Base-by-base conservation (phyloP, 164 flowering plant genomes). In the Vitis cinerea region DNA sequence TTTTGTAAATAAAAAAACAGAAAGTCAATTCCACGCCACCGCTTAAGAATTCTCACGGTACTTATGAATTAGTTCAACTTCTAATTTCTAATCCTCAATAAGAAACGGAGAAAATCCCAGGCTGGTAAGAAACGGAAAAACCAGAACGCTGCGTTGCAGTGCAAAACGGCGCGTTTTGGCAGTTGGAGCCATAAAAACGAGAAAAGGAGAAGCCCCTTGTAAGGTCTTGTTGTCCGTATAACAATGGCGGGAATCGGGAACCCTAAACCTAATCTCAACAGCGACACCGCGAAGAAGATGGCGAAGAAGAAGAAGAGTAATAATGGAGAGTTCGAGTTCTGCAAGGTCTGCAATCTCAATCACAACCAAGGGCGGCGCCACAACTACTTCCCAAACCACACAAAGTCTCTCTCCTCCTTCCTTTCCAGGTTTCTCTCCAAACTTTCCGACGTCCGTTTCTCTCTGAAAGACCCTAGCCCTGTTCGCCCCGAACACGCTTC, bases 331-430 rank as follows among this genome's bases (percentile, higher is more conserved):
- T 89, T 79, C 78, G 98, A 88, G 66, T 90, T 86, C 77, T 94
- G 98, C 82, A 80, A 86, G 70, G 94, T 89, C 10, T 94, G 98
- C 72, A 86, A 78, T 15, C 80, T 85, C 16, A 91, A 89, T 63
- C 97, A 92, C 75, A 74, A 87, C 72, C 82, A 87, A 71, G 97
- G 93, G 14, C 80, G 84, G 19, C 82, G 87, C 71, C 97, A 94
- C 78, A 92, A 79, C 70, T 94, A 81, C 82, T 86, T 87, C 68
- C 92, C 97, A 0, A 79, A 70, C 75, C 97, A 92, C 75, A 79
- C 55, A n/a, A 79, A 77, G 49, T 72, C 92, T 9, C 91, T 92
- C 76, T 80, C 97, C 23, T 47, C 80, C 17, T 78, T 86, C 78
- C 87, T 92, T 62, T 79, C 92, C 63, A 85, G 86, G 9, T 90